Conservation (phyloP, 352 stramenopile genomes). For the Globisporangium echinulatum region DNA sequence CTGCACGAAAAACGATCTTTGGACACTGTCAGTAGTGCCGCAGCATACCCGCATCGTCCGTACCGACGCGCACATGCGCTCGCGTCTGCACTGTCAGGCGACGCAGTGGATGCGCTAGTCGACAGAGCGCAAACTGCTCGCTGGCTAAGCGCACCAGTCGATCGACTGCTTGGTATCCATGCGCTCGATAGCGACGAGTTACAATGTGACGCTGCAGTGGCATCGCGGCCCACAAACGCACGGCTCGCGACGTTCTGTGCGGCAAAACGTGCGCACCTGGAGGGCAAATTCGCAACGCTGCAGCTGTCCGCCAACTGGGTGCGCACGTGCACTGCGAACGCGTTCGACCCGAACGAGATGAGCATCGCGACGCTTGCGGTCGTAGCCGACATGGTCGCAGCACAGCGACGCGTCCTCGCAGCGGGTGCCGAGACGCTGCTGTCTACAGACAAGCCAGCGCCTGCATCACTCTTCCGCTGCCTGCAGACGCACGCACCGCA, state of each 20-base stretch:
- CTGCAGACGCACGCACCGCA: neutral
- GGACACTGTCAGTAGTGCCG: neutral
- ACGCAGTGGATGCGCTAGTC: constrained; percentile 12
- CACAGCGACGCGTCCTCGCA: constrained; percentile 4
- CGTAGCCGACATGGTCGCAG: constrained; percentile 3
- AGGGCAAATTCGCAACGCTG: constrained; percentile 20
- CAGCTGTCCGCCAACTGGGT: constrained; percentile 5
- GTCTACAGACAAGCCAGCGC: too few relatives aligned
- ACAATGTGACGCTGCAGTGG: neutral
- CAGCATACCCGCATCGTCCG: neutral
- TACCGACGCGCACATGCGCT: neutral
- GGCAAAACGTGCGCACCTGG: constrained; percentile 19
- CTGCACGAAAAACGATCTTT: neutral
- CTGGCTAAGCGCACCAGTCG: constrained; percentile 13
- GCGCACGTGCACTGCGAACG: neutral
- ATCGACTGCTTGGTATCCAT: neutral
- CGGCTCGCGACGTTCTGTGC: constrained; percentile 20
- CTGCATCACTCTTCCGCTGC: constrained; percentile 3
- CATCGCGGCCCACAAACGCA: neutral
- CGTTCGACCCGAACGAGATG: constrained; percentile 1
- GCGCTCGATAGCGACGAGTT: too few relatives aligned
- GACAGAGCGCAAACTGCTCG: constrained; percentile 13
- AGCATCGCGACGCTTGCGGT: constrained; percentile 9
- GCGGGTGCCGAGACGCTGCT: too few relatives aligned
- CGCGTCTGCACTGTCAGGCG: neutral